These are phyloP conservation scores for Kodamaea sagamina DNA, from an alignment of 805 yeast species.

Conservation along the genomic window DNA sequence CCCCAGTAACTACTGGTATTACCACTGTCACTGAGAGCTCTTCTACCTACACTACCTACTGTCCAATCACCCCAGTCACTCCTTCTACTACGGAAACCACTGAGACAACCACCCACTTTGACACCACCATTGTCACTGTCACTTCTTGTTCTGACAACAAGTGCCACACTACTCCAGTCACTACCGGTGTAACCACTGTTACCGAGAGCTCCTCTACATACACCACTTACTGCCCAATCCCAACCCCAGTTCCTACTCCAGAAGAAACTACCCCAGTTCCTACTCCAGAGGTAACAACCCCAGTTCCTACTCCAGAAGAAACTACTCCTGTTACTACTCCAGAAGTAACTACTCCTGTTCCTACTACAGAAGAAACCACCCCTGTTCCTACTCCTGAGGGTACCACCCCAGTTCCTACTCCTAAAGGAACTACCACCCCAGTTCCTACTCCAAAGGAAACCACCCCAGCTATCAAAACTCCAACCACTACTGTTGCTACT, in stretches of 20 bases:
- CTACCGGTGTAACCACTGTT: slow-evolving; percentile 28
- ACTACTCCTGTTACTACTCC: slow-evolving; percentile 14
- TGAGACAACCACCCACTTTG: slow-evolving; percentile 14
- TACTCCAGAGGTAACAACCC: no score
- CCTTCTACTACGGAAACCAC: slow-evolving; percentile 9
- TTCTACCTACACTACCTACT: slow-evolving; percentile 38
- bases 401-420: slow-evolving; percentile 12
- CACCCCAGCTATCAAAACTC: slow-evolving; percentile 10
- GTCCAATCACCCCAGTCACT: slow-evolving; percentile 26
- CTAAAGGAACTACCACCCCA: no score
- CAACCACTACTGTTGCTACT: slow-evolving; percentile 11
- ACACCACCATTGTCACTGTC: slow-evolving; percentile 28
- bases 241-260: slow-evolving; percentile 14
- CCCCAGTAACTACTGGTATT: slow-evolving; percentile 35
- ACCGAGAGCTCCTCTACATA: slow-evolving; percentile 25
- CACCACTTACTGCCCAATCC: slow-evolving; percentile 29
- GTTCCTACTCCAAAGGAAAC: slow-evolving; percentile 3
- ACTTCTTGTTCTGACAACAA: slow-evolving; percentile 30
- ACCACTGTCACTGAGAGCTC: slow-evolving; percentile 36
- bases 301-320: slow-evolving; percentile 12
- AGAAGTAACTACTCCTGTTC: slow-evolving; percentile 9
- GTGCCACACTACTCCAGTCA: slow-evolving; percentile 20
- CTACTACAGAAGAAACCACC: slow-evolving; percentile 6
- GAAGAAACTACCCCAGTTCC: slow-evolving; percentile 3
- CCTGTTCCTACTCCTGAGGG: slow-evolving; percentile 10